A percentile compares a stretch with the other conserved stretches of the same genome.
These are phyloP conservation scores for Eucommia ulmoides DNA, from an alignment of 257 asterid species.

Conservation along the genomic window DNA sequence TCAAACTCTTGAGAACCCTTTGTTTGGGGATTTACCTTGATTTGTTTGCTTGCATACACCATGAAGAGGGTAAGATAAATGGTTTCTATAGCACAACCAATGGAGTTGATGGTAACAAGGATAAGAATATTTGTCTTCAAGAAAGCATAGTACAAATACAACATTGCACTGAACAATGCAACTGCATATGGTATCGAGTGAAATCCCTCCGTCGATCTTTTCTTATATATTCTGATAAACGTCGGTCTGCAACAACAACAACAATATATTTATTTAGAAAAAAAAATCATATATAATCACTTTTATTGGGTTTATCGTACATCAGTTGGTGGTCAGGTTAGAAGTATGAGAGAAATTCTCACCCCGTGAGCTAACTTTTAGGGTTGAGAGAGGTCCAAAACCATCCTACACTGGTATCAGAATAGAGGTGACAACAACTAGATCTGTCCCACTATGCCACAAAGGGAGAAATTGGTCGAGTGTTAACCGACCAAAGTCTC, in stretches of 20 bases:
- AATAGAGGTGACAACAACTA: too few relatives aligned
- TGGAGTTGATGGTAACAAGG: slow-evolving; percentile 43
- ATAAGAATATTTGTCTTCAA: slow-evolving; percentile 33
- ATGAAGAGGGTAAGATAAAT: slow-evolving; percentile 34
- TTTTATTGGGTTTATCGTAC: too few relatives aligned
- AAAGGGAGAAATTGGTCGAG: too few relatives aligned
- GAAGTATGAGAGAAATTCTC: too few relatives aligned
- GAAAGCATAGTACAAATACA: slow-evolving; percentile 58
- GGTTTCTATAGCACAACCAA: slow-evolving; percentile 32
- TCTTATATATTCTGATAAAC: slow-evolving; percentile 41
- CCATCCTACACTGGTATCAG: too few relatives aligned
- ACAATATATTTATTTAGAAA: background rate
- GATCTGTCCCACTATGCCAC: too few relatives aligned
- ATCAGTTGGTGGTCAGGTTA: too few relatives aligned
- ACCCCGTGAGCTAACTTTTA: too few relatives aligned
- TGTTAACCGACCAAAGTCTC: too few relatives aligned
- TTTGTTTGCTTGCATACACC: slow-evolving; percentile 43
- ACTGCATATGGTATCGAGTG: slow-evolving; percentile 73
- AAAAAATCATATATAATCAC: too few relatives aligned
- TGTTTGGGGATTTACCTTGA: slow-evolving; percentile 23
- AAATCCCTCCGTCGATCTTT: slow-evolving; percentile 65
- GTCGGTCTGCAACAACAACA: slow-evolving; percentile 57
- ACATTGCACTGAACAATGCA: slow-evolving; percentile 65
- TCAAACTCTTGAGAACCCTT: too few relatives aligned
- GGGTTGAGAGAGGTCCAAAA: background rate